phyloP scores from a whole-genome alignment of 2,329 filamentous ascomycete species.

The Venturia effusa region DNA sequence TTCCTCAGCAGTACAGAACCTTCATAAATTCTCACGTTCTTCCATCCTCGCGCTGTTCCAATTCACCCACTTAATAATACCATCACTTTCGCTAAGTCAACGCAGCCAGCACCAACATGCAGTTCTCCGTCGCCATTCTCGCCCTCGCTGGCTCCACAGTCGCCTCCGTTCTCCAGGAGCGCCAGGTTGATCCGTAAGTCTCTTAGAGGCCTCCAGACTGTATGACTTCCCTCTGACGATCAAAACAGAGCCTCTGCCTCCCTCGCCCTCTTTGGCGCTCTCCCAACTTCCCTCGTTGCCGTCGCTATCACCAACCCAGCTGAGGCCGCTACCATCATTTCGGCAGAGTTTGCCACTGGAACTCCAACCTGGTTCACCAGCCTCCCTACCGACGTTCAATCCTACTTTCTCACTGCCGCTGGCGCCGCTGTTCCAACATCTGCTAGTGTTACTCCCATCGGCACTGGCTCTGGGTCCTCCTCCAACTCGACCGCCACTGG shows the following conservation, averaged over 20 bases:
- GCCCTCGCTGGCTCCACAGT: conserved; percentile 21
- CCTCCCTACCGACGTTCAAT: conserved; percentile 34
- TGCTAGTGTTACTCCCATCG: conserved; percentile 16
- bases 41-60: neutral
- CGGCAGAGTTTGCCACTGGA: conserved; percentile 32
- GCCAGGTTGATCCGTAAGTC: conserved; percentile 15
- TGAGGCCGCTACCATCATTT: conserved; percentile 30
- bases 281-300: conserved; percentile 30
- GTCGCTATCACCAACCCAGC: conserved; percentile 31
- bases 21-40: neutral
- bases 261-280: conserved; percentile 32
- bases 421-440: conserved; percentile 16
- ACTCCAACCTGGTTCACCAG: conserved; percentile 35
- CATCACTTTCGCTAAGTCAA: conserved; percentile 7
- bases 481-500: conserved; percentile 11
- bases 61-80: neutral
- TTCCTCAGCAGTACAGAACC: neutral
- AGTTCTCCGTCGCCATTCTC: conserved; percentile 20
- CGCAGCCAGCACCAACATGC: conserved; percentile 19
- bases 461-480: conserved; percentile 18
- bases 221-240: neutral
- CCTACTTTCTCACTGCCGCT: conserved; percentile 25
- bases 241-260: conserved; percentile 27
- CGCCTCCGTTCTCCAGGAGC: conserved; percentile 16
- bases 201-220: neutral